Percentiles rank a stretch among this genome's conserved stretches.
These are phyloP conservation scores for Thalassiosira mediterranea DNA, from an alignment of 352 stramenopile species.

Conservation along the genomic window DNA sequence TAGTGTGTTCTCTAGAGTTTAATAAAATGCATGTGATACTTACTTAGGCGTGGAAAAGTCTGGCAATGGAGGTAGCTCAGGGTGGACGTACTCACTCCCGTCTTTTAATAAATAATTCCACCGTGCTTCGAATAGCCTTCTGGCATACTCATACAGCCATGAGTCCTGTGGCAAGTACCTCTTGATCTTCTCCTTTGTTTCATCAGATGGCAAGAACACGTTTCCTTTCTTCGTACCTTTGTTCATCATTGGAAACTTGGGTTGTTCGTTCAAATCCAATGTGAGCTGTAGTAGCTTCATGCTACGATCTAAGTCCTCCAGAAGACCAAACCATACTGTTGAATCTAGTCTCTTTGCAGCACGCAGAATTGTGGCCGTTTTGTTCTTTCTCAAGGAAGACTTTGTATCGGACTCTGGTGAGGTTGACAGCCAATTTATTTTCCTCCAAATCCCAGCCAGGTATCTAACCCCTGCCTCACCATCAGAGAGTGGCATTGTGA, in stretches of 20 bases:
- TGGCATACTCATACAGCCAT: constrained; percentile 49
- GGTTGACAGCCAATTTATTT: constrained; percentile 14
- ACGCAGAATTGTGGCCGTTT: constrained; percentile 19
- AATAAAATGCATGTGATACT: no score
- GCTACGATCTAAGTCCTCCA: constrained; percentile 43
- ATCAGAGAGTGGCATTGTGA: neutral
- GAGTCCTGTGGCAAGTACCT: constrained; percentile 31
- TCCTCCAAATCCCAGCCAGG: constrained; percentile 18
- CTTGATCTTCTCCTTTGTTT: constrained; percentile 23
- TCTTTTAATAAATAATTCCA: neutral
- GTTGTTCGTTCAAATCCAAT: constrained; percentile 17
- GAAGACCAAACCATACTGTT: constrained; percentile 43
- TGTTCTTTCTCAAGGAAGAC: constrained; percentile 19
- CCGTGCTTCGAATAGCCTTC: constrained; percentile 25
- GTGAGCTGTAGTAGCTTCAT: constrained; percentile 34
- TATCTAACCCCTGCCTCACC: constrained; percentile 5
- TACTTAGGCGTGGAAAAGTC: no score
- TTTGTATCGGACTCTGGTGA: neutral
- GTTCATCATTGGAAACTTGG: constrained; percentile 5
- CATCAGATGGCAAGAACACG: neutral
- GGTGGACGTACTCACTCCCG: neutral
- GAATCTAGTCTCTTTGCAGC: constrained; percentile 27
- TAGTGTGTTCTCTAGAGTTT: no score
- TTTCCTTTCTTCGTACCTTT: neutral
- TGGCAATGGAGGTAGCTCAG: no score